A percentile compares a stretch with the other conserved stretches of the same genome.
phyloP scores from a whole-genome alignment of 805 yeast genomes.

The Kockiozyma suomiensis region DNA sequence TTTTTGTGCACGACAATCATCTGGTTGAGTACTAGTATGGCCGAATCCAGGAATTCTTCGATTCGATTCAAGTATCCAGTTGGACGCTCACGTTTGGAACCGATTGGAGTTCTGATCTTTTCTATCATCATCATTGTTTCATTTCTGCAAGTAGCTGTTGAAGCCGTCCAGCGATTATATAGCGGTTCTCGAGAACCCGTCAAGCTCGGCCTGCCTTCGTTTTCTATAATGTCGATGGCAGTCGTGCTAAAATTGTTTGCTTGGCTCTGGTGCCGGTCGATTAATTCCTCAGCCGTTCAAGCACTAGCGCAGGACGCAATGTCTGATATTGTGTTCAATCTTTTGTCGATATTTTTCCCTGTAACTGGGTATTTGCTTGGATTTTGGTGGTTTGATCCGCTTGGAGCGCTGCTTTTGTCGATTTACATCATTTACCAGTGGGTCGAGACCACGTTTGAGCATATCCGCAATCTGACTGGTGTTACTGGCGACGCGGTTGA shows the following conservation, averaged over 20 bases:
- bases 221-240: constrained; percentile 63
- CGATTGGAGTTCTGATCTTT: constrained; percentile 74
- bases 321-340: constrained; percentile 74
- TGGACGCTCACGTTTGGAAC: constrained; percentile 73
- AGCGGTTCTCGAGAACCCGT: constrained; percentile 43
- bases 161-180: constrained; percentile 56
- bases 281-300: constrained; percentile 67
- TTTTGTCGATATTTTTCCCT: constrained; percentile 67
- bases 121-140: constrained; percentile 71
- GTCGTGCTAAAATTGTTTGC: constrained; percentile 62
- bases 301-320: constrained; percentile 82
- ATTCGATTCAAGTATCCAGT: constrained; percentile 51
- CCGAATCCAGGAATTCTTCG: constrained; percentile 9
- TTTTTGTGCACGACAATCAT: constrained; percentile 75
- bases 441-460: constrained; percentile 57
- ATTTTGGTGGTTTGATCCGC: constrained; percentile 56
- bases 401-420: constrained; percentile 60
- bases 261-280: constrained; percentile 63
- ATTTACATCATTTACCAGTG: constrained; percentile 57
- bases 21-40: constrained; percentile 51
- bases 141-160: constrained; percentile 70
- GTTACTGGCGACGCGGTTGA: constrained; percentile 57
- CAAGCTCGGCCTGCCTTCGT: constrained; percentile 52
- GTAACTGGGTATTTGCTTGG: constrained; percentile 54
- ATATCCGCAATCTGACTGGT: constrained; percentile 64